These are phyloP conservation scores for Stromatinia cepivora DNA, from an alignment of 2,329 filamentous ascomycete species.

Conservation along the genomic window DNA sequence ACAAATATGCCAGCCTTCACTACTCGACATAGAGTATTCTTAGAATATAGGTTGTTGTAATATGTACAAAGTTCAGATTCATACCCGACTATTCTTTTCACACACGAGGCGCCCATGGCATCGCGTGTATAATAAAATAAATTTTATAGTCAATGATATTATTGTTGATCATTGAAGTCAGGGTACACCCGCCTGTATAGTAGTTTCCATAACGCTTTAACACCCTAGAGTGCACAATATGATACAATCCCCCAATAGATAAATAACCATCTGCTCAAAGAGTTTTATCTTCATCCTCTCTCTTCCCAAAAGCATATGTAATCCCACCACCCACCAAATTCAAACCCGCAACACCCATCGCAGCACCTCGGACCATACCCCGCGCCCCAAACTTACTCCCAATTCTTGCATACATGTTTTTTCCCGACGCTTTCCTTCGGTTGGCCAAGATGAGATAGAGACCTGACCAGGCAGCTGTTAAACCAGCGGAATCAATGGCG, in stretches of 20 bases:
- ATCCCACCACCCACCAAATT: slow-evolving; percentile 53
- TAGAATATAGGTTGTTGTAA: slow-evolving; percentile 18
- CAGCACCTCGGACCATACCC: slow-evolving; percentile 53
- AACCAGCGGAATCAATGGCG: slow-evolving; percentile 62
- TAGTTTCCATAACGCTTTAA: not conserved
- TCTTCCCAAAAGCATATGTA: slow-evolving; percentile 52
- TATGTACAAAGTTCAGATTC: slow-evolving; percentile 10
- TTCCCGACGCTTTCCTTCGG: slow-evolving; percentile 47
- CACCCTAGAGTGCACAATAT: not conserved
- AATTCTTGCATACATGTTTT: slow-evolving; percentile 42
- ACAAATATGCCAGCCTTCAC: slow-evolving; percentile 16
- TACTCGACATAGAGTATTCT: not conserved
- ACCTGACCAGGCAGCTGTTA: slow-evolving; percentile 64
- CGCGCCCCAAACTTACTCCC: slow-evolving; percentile 50
- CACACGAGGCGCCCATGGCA: not conserved
- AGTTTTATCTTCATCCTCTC: slow-evolving; percentile 33
- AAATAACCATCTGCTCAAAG: not conserved
- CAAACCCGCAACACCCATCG: slow-evolving; percentile 50
- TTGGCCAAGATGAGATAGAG: slow-evolving; percentile 63
- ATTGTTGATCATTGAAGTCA: not conserved
- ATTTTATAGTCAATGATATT: not conserved
- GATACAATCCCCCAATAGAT: not conserved
- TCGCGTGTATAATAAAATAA: not conserved
- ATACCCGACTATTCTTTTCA: not conserved
- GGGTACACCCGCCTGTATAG: not conserved